Evolutionary conservation across 495 filamentous ascomycete genomes (phyloP), one percentile per base, ranked within the genome.

Genomic region (Neohortaea acidophila): DNA sequence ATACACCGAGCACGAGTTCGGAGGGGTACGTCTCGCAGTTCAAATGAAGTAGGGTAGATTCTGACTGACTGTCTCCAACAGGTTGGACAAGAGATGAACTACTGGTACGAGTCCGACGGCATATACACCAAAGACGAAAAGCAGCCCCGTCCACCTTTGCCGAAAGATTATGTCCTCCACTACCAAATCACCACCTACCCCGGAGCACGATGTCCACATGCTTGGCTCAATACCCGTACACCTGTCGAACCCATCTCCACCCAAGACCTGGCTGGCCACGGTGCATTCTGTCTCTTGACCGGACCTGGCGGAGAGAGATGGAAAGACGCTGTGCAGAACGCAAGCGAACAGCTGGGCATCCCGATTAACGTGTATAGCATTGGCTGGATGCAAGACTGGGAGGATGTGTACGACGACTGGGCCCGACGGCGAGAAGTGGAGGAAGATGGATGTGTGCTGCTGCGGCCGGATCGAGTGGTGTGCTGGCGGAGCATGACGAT

Each of bases 331-430:
- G 65, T 64, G 12, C 21, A 2, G 2, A 39, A 37, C 1, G 56
- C 64, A 15, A 26, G 38, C 0, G 36, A 47, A 13, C 33, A 46
- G 3, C 51, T 65, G 10, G 54, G 53, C 4, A 52, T 73, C 4
- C 38, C 46, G 4, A 58, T 73, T 15, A 60, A 56, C 15, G 45
- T 50, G 0, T 65, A 63, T 35, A 54, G 53, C 0, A 67, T 73
- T 36, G 69, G 69, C 0, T 63, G 61, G 45, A 45, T 51, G 0
- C 62, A 63, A 21, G 66, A 70, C 36, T 73, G 58, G 32, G 60
- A 67, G 38, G 69, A 73, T 46, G 57, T 66, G 3, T 71, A 71
- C 47, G 60, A 57, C 24, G 66, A 69, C 21, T 73, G 69, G 68
- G 55, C 51, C 13, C 43, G 52, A 13, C 44, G 51, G 22, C 50